Evolutionary conservation across 139 green algal genomes (phyloP).

Genomic region (Haematococcus sp.): DNA sequence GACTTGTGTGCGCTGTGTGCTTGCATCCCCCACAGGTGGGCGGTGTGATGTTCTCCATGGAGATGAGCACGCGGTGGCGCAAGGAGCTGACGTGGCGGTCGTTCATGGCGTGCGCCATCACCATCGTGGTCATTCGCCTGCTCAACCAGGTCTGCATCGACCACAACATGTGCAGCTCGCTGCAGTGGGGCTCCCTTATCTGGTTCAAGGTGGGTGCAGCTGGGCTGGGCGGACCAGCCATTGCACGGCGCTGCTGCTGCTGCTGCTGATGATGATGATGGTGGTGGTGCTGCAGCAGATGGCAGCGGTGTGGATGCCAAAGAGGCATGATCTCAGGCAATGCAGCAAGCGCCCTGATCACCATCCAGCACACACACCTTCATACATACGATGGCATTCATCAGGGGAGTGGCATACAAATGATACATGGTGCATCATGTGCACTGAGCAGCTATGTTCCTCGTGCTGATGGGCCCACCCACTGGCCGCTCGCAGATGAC

Average conservation of each 20-base stretch:
- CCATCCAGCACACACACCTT: no score
- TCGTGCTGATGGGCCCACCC: no score
- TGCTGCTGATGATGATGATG: no score
- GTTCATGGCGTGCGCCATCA: slow-evolving; percentile 56
- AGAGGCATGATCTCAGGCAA: no score
- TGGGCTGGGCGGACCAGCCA: neutral
- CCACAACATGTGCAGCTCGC: slow-evolving; percentile 38
- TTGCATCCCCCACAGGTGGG: slow-evolving; percentile 47
- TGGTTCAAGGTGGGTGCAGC: slow-evolving; percentile 36
- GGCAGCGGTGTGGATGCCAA: neutral
- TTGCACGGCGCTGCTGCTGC: no score
- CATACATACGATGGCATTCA: no score
- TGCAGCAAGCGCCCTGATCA: no score
- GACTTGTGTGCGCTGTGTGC: no score
- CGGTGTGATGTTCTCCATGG: slow-evolving; percentile 61
- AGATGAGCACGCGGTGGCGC: slow-evolving; percentile 59
- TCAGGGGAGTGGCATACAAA: no score
- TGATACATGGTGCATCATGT: no score
- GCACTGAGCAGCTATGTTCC: no score
- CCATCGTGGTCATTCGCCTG: slow-evolving; percentile 51
- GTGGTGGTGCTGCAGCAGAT: neutral
- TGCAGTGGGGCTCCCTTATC: slow-evolving; percentile 47
- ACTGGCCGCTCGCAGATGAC: no score
- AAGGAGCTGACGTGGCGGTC: slow-evolving; percentile 57
- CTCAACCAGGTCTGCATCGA: slow-evolving; percentile 33